These are phyloP conservation scores for Fusarium paranaense DNA, from an alignment of 2,329 filamentous ascomycete genomes.

Conservation along the genomic window DNA sequence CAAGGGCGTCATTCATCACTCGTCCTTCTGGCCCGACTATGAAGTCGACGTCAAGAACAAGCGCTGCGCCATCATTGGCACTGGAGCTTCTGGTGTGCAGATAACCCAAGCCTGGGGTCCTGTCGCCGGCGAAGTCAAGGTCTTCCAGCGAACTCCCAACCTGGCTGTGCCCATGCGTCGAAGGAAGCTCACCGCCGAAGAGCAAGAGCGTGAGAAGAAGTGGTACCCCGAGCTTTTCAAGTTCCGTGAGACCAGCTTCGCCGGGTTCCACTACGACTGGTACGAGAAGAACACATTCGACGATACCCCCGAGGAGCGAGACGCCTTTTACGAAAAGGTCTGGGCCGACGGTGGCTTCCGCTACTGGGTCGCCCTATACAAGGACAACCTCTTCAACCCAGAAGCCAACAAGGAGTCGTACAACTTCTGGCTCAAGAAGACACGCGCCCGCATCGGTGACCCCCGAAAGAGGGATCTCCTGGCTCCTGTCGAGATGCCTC, in stretches of 20 bases:
- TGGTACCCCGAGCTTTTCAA: slow-evolving; percentile 64
- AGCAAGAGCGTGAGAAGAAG: slow-evolving; percentile 57
- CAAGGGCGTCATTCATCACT: slow-evolving; percentile 69
- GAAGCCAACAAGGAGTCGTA: slow-evolving; percentile 66
- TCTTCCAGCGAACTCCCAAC: slow-evolving; percentile 77
- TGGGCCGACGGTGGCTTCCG: slow-evolving; percentile 66
- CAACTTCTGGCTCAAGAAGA: slow-evolving; percentile 66
- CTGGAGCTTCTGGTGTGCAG: slow-evolving; percentile 73
- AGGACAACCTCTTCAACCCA: slow-evolving; percentile 59
- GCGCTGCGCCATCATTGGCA: slow-evolving; percentile 71
- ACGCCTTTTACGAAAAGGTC: slow-evolving; percentile 60
- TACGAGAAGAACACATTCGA: slow-evolving; percentile 67
- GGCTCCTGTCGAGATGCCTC: slow-evolving; percentile 63
- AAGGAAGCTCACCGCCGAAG: slow-evolving; percentile 50
- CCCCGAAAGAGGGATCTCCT: slow-evolving; percentile 61
- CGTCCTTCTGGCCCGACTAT: slow-evolving; percentile 70
- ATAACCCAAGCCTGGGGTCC: slow-evolving; percentile 71
- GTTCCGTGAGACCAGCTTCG: slow-evolving; percentile 64
- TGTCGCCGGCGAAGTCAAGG: slow-evolving; percentile 61
- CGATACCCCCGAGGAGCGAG: slow-evolving; percentile 61
- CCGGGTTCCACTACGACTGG: slow-evolving; percentile 70
- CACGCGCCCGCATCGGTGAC: slow-evolving; percentile 61
- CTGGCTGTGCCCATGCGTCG: slow-evolving; percentile 72
- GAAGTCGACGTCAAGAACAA: slow-evolving; percentile 69
- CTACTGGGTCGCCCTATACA: slow-evolving; percentile 66